Evolutionary conservation across 306 rosid species (phyloP).

Genomic region (Cercis canadensis): DNA sequence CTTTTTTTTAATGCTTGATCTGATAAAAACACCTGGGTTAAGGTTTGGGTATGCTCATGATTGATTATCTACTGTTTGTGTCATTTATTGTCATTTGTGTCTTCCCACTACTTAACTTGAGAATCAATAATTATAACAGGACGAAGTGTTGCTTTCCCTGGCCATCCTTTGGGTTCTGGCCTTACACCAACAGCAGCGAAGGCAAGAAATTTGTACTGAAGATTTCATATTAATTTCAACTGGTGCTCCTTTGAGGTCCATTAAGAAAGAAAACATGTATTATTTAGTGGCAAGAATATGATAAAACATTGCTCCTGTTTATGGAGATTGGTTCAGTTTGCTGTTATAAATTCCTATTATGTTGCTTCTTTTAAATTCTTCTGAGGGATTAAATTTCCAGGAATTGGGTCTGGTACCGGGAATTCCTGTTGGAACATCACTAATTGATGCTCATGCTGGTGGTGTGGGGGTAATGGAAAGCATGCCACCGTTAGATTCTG

Average conservation of each 20-base stretch:
- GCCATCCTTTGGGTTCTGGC: slow-evolving; percentile 95
- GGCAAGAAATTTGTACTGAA: slow-evolving; percentile 72
- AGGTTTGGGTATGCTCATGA: slow-evolving; percentile 24
- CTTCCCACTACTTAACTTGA: slow-evolving; percentile 45
- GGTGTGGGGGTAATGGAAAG: slow-evolving; percentile 98
- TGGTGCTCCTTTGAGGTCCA: slow-evolving; percentile 53
- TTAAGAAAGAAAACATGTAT: slow-evolving; percentile 39
- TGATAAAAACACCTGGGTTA: slow-evolving; percentile 21
- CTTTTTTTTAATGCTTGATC: slow-evolving; percentile 19
- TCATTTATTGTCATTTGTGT: slow-evolving; percentile 32
- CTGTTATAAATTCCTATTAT: slow-evolving; percentile 21
- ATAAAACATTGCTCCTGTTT: slow-evolving; percentile 21
- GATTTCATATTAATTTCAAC: slow-evolving; percentile 60
- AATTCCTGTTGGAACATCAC: slow-evolving; percentile 91
- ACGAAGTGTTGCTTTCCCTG: slow-evolving; percentile 98
- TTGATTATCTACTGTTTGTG: slow-evolving; percentile 16
- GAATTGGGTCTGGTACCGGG: slow-evolving; percentile 87
- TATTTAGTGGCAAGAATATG: slow-evolving; percentile 41
- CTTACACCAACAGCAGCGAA: slow-evolving; percentile 88
- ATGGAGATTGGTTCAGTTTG: slow-evolving; percentile 46
- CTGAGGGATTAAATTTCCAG: slow-evolving; percentile 57
- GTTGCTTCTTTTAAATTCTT: slow-evolving; percentile 25
- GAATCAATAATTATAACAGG: slow-evolving; percentile 66
- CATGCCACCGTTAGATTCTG: slow-evolving; percentile 55
- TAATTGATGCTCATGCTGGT: slow-evolving; percentile 98